Percentiles rank a stretch among this genome's conserved stretches.
phyloP scores from a whole-genome alignment of 352 stramenopile species.

The Pythium dissotocum region DNA sequence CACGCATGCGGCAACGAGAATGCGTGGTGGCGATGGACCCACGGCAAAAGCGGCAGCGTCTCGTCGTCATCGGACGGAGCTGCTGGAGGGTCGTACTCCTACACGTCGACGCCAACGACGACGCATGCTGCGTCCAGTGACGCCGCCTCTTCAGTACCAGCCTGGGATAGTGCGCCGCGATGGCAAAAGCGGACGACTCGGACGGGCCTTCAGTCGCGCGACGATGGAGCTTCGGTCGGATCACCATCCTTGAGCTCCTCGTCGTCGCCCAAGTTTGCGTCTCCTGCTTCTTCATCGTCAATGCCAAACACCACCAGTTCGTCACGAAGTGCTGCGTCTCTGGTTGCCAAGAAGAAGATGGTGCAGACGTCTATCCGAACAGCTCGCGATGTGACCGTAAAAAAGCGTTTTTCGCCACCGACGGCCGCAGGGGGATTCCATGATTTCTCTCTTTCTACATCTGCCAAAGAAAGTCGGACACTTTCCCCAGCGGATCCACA shows the following conservation, averaged over 20 bases:
- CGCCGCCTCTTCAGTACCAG: conserved; percentile 26
- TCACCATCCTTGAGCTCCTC: background rate
- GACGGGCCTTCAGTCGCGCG: conserved; percentile 10
- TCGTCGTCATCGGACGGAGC: conserved; percentile 48
- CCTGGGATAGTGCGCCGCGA: conserved; percentile 30
- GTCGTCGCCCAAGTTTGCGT: conserved; percentile 20
- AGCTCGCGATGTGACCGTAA: conserved; percentile 13
- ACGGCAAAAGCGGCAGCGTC: conserved; percentile 68
- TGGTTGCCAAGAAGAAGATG: conserved; percentile 13
- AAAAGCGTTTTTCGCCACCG: conserved; percentile 14
- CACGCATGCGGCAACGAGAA: conserved; percentile 26
- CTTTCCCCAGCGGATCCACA: background rate
- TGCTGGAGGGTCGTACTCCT: conserved; percentile 7
- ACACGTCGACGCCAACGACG: conserved; percentile 15
- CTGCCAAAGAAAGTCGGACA: background rate
- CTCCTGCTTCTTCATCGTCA: conserved; percentile 9
- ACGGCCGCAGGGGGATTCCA: conserved; percentile 10
- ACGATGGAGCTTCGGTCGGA: background rate
- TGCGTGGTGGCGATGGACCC: conserved; percentile 77
- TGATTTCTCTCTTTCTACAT: conserved; percentile 13
- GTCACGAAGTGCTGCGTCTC: background rate
- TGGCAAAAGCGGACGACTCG: conserved; percentile 52
- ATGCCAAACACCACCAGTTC: background rate
- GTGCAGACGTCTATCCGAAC: conserved; percentile 23
- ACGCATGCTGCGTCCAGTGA: background rate